phyloP scores from a whole-genome alignment of 805 yeast genomes.

The baker's yeast (Saccharomyces cerevisiae) region DNA sequence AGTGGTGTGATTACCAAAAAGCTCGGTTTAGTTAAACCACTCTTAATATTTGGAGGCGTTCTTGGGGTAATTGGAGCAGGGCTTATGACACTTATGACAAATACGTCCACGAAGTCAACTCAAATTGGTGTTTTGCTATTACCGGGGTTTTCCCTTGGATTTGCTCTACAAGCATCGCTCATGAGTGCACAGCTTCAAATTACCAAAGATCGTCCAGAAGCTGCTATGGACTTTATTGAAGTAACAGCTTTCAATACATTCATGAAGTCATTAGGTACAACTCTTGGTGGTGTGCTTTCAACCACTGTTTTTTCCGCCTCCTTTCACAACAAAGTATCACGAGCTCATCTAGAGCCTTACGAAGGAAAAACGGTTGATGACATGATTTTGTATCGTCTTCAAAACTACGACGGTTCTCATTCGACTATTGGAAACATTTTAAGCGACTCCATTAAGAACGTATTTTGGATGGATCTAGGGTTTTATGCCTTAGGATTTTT shows the following conservation, averaged over 20 bases:
- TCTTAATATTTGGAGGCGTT: constrained; percentile 26
- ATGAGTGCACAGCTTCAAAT: constrained; percentile 26
- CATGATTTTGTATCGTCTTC: constrained; percentile 14
- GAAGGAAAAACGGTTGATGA: constrained; percentile 12
- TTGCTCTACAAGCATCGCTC: constrained; percentile 29
- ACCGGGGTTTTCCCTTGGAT: constrained; percentile 34
- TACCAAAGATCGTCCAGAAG: constrained; percentile 13
- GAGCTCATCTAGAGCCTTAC: constrained; percentile 1
- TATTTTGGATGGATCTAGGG: constrained; percentile 20
- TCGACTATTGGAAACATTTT: constrained; percentile 12
- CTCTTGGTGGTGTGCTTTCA: constrained; percentile 21
- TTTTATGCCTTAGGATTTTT: constrained; percentile 13
- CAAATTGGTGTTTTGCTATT: constrained; percentile 34
- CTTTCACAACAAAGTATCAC: constrained; percentile 9
- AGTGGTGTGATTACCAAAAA: constrained; percentile 29
- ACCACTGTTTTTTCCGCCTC: constrained; percentile 20
- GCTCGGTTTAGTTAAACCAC: constrained; percentile 32
- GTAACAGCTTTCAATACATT: constrained; percentile 22
- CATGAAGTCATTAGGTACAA: constrained; percentile 18
- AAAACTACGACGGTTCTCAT: constrained; percentile 14
- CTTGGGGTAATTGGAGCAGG: constrained; percentile 33
- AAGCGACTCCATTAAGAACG: constrained; percentile 14
- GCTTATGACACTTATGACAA: constrained; percentile 25
- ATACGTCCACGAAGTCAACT: constrained; percentile 21
- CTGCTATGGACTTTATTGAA: constrained; percentile 17